Evolutionary conservation across 1,284 basidiomycete genomes (phyloP).

Genomic region (Mrakiaceae sp.): DNA sequence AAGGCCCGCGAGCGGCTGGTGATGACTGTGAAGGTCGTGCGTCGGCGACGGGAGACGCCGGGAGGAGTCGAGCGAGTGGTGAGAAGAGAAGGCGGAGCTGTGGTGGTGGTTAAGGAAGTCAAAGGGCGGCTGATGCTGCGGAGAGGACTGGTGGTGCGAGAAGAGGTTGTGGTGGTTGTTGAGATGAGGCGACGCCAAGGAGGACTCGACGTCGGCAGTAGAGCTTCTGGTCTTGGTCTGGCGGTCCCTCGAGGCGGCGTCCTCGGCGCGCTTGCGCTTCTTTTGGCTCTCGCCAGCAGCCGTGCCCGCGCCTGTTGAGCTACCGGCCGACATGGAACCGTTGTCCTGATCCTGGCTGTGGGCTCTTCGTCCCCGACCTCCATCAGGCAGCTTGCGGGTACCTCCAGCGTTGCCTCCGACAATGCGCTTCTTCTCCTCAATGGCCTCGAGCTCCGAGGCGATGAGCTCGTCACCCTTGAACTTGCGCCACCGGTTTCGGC

Average conservation of each 20-base stretch:
- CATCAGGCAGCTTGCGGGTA: slow-evolving; percentile 6
- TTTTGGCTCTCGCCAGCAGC: slow-evolving; percentile 1
- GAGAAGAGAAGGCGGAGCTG: neutral
- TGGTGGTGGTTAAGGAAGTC: neutral
- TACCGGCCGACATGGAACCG: neutral
- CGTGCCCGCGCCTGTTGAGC: neutral
- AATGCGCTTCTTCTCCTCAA: slow-evolving; percentile 11
- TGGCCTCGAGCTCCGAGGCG: neutral
- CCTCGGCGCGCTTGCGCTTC: slow-evolving; percentile 3
- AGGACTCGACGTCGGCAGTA: neutral
- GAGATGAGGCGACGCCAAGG: neutral
- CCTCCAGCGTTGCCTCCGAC: slow-evolving; percentile 17
- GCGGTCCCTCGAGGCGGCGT: neutral
- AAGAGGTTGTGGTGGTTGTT: neutral
- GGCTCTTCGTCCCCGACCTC: slow-evolving; percentile 8
- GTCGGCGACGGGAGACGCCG: too few species aligned
- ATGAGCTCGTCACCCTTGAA: slow-evolving; percentile 17
- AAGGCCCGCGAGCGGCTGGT: too few species aligned
- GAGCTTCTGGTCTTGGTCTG: neutral
- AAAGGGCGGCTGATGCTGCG: neutral
- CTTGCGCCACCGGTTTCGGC: slow-evolving; percentile 16
- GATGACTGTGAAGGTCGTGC: too few species aligned
- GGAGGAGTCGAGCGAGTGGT: too few species aligned
- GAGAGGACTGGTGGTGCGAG: neutral
- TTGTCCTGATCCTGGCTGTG: too few species aligned